Percentiles rank a stretch among this genome's conserved stretches.
phyloP scores from a whole-genome alignment of 306 rosid species.

The Hippophae rhamnoides region DNA sequence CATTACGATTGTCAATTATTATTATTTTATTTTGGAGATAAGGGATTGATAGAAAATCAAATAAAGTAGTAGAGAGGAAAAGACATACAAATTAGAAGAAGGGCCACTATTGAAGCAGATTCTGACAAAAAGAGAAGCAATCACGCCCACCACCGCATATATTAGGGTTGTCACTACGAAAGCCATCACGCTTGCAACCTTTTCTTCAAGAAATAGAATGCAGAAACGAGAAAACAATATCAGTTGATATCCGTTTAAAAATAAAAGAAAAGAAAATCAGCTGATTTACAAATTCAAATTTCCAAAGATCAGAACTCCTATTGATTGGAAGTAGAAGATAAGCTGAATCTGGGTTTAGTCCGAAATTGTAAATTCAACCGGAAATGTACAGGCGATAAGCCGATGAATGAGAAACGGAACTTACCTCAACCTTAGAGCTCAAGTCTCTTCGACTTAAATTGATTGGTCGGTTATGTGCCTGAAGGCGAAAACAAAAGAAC shows the following conservation, averaged over 20 bases:
- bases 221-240: too few species aligned
- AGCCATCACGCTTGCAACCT: slow-evolving; percentile 11
- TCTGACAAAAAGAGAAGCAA: slow-evolving; percentile 32
- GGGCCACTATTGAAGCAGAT: slow-evolving; percentile 23
- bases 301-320: not conserved
- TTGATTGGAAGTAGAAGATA: not conserved
- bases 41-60: not conserved
- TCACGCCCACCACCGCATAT: slow-evolving; percentile 23
- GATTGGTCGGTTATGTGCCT: too few species aligned
- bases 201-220: too few species aligned
- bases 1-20: too few species aligned
- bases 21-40: too few species aligned
- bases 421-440: too few species aligned
- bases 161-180: slow-evolving; percentile 25
- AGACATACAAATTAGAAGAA: slow-evolving; percentile 24
- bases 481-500: too few species aligned
- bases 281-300: slow-evolving; percentile 11
- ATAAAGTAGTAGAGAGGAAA: not conserved
- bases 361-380: too few species aligned
- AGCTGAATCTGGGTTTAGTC: too few species aligned
- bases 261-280: slow-evolving; percentile 1
- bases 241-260: not conserved
- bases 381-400: too few species aligned
- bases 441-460: too few species aligned
- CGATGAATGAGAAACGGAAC: too few species aligned